A percentile compares a stretch with the other conserved stretches of the same genome.
Evolutionary conservation across 208 protist genomes (phyloP).

Genomic region (Acanthamoeba royreba): DNA sequence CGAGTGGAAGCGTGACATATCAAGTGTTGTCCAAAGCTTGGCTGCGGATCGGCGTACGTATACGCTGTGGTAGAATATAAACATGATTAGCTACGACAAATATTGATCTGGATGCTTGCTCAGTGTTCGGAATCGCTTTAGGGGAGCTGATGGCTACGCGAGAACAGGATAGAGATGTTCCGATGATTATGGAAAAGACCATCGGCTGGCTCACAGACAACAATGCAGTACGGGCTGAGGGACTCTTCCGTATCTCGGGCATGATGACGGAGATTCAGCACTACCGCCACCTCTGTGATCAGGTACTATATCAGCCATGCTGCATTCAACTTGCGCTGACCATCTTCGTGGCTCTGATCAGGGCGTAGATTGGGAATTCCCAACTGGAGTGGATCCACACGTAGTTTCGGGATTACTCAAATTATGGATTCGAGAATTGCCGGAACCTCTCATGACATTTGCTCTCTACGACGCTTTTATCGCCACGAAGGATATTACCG

Average conservation of each 20-base stretch:
- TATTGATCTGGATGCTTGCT: no score
- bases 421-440: conserved; percentile 13
- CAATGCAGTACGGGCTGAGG: background rate
- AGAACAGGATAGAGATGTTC: background rate
- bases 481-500: background rate
- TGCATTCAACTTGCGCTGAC: background rate
- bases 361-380: background rate
- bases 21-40: background rate
- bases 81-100: no score
- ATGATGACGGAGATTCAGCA: conserved; percentile 42
- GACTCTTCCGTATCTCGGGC: background rate
- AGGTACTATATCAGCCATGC: background rate
- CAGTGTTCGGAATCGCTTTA: background rate
- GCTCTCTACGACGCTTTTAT: background rate
- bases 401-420: background rate
- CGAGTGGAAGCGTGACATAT: background rate
- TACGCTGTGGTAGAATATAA: no score
- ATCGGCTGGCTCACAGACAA: background rate
- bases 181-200: background rate
- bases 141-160: background rate
- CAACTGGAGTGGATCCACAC: background rate
- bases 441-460: background rate
- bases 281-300: background rate
- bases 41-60: background rate
- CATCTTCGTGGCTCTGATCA: background rate